Base-by-base conservation (phyloP, 306 rosid genomes). In the Begonia peltatifolia region DNA sequence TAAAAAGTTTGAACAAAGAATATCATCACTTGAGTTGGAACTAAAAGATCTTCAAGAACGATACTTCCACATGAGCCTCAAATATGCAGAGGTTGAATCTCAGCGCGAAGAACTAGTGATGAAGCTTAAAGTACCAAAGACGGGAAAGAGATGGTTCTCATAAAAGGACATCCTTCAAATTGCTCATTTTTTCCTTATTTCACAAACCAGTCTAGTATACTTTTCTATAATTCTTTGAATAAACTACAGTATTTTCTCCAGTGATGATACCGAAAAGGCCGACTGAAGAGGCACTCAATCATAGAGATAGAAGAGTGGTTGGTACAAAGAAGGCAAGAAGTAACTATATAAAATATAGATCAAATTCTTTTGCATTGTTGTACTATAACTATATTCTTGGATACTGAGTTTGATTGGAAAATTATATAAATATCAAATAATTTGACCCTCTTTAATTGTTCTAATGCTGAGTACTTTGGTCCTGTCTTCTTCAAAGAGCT, bases 71-170 rank as follows among this genome's bases (percentile, higher is more conserved):
- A 83, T 90, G 84, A 90, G 99, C 82, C 94, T 90, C 41, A 79
- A 80, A 74, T 90, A 83, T 43, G 99, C 95, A 0, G 94, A 90
- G 70, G 99, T 75, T 15, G 99, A 86, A 78, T 67, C 87, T 61
- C 71, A 80, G 76, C 94, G 95, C 9, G 99, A 86, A 68, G 88
- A 90, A 43, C 95, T 86, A 59, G 99, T 90, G 52, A 86, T 90
- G 95, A 76, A 73, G 73, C 86, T 90, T 50, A 90, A 47, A 70
- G 54, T 55, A 64, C 50, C 76, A 59, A 79, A 68, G 60, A 68
- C 54, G 23, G 72, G 65, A 60, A 89, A 74, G 65, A 72, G 87
- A 46, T 85, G 94, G 90, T 67, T 80, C 61, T 74, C 72, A 51
- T 82, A 58, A 78, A 69, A 55, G 53, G 23, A 42, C 5, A 48